Evolutionary conservation across 345 rosid species (phyloP).

Genomic region (Kandelia obovata): DNA sequence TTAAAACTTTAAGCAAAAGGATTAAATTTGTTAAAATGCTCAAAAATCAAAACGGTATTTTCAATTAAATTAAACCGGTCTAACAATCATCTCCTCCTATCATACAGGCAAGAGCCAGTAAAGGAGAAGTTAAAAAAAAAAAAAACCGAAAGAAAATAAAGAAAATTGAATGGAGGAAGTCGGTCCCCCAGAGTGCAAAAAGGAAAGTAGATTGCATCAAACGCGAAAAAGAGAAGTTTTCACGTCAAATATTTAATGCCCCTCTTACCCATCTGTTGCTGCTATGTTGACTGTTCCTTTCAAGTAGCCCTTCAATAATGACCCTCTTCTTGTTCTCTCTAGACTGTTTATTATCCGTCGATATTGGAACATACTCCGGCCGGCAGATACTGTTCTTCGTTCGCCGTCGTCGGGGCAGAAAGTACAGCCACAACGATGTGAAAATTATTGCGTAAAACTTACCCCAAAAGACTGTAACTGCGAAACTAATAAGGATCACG

Average conservation of each 20-base stretch:
- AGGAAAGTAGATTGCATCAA: background rate
- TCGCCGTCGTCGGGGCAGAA: conserved; percentile 15
- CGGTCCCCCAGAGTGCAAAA: conserved; percentile 11
- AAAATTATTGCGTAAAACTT: conserved; percentile 37
- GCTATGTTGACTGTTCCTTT: conserved; percentile 22
- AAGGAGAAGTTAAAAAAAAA: background rate
- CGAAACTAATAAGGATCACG: conserved; percentile 23
- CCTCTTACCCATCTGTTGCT: background rate
- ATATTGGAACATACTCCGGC: conserved; percentile 5
- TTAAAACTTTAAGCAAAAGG: too few relatives aligned
- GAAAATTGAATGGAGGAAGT: background rate
- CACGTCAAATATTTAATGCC: conserved; percentile 32
- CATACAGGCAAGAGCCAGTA: too few relatives aligned
- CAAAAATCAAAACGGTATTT: too few relatives aligned
- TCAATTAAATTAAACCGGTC: too few relatives aligned
- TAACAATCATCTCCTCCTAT: too few relatives aligned
- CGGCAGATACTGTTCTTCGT: too few relatives aligned
- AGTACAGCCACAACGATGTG: conserved; percentile 32
- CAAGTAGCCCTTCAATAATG: conserved; percentile 32
- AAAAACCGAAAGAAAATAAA: background rate
- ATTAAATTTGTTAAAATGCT: too few relatives aligned
- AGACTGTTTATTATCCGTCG: background rate
- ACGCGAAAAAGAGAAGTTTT: conserved; percentile 21
- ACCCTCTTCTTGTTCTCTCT: conserved; percentile 22
- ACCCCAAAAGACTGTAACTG: conserved; percentile 38